phyloP scores from a whole-genome alignment of 2,329 filamentous ascomycete genomes.

The Xylaria arbuscula region DNA sequence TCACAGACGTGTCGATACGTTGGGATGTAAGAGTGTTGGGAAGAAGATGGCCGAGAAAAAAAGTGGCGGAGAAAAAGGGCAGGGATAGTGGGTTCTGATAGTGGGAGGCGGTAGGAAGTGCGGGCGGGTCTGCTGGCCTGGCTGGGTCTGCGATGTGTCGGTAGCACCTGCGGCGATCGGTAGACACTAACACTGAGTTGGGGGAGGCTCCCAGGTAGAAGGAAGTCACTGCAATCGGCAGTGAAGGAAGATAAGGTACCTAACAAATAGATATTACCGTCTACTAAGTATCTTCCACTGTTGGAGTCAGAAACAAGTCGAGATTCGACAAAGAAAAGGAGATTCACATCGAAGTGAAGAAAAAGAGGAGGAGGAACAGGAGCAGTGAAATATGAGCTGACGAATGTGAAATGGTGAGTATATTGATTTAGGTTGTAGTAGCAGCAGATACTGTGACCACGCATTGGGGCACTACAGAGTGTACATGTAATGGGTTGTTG shows the following conservation, averaged over 20 bases:
- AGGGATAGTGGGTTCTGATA: slow-evolving; percentile 42
- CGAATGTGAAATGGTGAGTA: slow-evolving; percentile 18
- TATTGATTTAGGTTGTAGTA: slow-evolving; percentile 17
- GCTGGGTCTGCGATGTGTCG: slow-evolving; percentile 8
- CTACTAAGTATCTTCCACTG: slow-evolving; percentile 14
- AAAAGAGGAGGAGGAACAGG: background rate
- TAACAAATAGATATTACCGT: background rate
- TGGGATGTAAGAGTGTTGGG: slow-evolving; percentile 40
- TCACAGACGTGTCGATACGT: slow-evolving; percentile 38
- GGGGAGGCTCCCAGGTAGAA: background rate
- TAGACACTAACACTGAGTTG: background rate
- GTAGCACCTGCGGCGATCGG: slow-evolving; percentile 1
- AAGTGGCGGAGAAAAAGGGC: slow-evolving; percentile 44
- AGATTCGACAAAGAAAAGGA: background rate
- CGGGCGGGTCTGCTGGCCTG: slow-evolving; percentile 35
- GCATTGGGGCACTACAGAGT: slow-evolving; percentile 8
- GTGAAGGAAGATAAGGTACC: background rate
- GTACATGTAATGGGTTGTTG: slow-evolving; percentile 13
- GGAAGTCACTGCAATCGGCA: background rate
- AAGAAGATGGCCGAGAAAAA: slow-evolving; percentile 41
- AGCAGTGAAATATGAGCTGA: slow-evolving; percentile 27
- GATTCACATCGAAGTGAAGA: background rate
- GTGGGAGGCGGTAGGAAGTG: slow-evolving; percentile 39
- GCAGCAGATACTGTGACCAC: background rate
- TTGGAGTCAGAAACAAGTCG: slow-evolving; percentile 1